Evolutionary conservation across 2,329 filamentous ascomycete genomes (phyloP).

Genomic region (Polytolypa hystricis): DNA sequence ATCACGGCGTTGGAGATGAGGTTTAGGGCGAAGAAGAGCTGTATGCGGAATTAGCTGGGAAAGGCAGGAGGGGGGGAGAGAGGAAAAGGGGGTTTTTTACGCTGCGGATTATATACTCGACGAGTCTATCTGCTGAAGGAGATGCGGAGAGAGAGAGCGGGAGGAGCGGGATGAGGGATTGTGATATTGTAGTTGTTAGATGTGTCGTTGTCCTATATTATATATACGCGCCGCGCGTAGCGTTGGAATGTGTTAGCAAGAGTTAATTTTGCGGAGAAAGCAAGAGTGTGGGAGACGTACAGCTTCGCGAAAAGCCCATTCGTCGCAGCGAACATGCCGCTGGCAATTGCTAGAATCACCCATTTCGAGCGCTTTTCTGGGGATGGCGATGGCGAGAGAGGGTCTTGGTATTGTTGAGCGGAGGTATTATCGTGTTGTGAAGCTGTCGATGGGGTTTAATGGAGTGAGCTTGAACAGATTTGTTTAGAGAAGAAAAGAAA

Average conservation of each 20-base stretch:
- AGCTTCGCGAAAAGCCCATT: conserved; percentile 59
- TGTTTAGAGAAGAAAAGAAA: no score
- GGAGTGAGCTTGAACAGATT: no score
- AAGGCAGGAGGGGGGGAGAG: neutral
- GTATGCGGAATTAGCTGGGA: conserved; percentile 1
- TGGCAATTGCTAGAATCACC: conserved; percentile 49
- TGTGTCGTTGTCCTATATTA: conserved; percentile 48
- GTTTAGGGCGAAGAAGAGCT: conserved; percentile 52
- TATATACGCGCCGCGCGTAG: no score
- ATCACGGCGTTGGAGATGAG: conserved; percentile 52
- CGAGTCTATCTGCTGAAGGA: conserved; percentile 19
- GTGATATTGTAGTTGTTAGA: conserved; percentile 44
- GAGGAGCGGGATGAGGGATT: conserved; percentile 35
- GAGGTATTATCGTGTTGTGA: no score
- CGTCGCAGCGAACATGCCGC: conserved; percentile 50
- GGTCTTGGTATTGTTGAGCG: no score
- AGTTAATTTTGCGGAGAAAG: neutral
- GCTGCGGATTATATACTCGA: conserved; percentile 42
- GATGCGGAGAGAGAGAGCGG: conserved; percentile 36
- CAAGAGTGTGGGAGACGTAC: conserved; percentile 26
- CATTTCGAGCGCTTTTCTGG: conserved; percentile 27
- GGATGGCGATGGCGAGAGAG: no score
- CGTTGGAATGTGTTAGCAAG: conserved; percentile 1
- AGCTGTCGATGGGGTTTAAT: no score
- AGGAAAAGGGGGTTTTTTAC: conserved; percentile 28